Evolutionary conservation across 1,139 yeast genomes (phyloP).

Genomic region (Zygosaccharomyces pseudobailii): DNA sequence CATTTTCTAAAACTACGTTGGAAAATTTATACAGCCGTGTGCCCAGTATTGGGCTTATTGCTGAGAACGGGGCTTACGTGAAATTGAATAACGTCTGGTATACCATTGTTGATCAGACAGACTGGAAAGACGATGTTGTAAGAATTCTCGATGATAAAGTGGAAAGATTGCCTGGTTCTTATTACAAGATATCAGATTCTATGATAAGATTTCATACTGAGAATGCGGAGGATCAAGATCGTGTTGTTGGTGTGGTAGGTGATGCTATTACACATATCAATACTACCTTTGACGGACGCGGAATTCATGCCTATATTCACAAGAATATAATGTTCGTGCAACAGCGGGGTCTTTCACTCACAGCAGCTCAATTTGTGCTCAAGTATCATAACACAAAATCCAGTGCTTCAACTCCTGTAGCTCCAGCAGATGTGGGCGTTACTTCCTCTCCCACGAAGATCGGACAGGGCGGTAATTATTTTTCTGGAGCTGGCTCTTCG

Average conservation of each 20-base stretch:
- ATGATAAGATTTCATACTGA: slow-evolving; percentile 73
- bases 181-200: slow-evolving; percentile 67
- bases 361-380: slow-evolving; percentile 47
- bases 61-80: slow-evolving; percentile 80
- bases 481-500: slow-evolving; percentile 14
- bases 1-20: slow-evolving; percentile 56
- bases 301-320: slow-evolving; percentile 74
- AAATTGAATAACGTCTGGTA: slow-evolving; percentile 57
- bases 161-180: slow-evolving; percentile 78
- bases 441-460: not conserved
- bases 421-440: slow-evolving; percentile 10
- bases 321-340: slow-evolving; percentile 69
- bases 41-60: slow-evolving; percentile 72
- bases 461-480: slow-evolving; percentile 8
- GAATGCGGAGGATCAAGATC: slow-evolving; percentile 60
- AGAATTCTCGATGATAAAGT: slow-evolving; percentile 61
- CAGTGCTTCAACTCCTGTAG: slow-evolving; percentile 8
- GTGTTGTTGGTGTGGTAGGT: slow-evolving; percentile 68
- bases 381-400: slow-evolving; percentile 28
- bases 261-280: slow-evolving; percentile 83
- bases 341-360: slow-evolving; percentile 46
- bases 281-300: slow-evolving; percentile 58
- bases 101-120: slow-evolving; percentile 51
- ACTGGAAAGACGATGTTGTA: slow-evolving; percentile 54
- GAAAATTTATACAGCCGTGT: slow-evolving; percentile 65